A percentile compares a stretch with the other conserved stretches of the same genome.
Conservation (phyloP, 1,284 basidiomycete genomes). For the Puccinia novopanici region DNA sequence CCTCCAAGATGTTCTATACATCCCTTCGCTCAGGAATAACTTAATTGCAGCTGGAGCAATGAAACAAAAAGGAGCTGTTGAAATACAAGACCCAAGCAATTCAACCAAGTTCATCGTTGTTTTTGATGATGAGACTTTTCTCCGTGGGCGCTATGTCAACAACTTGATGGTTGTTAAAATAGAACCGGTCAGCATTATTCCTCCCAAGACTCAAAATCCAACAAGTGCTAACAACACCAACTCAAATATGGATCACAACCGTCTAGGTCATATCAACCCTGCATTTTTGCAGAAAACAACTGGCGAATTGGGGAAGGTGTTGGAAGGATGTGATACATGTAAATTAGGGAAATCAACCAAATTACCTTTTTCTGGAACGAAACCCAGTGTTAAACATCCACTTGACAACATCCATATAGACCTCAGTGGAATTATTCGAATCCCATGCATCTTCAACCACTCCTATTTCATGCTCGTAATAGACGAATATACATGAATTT, state of each 20-base stretch:
- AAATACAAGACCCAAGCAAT: background rate
- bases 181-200: conserved; percentile 12
- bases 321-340: background rate
- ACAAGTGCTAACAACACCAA: background rate
- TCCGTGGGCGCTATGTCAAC: background rate
- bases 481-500: background rate
- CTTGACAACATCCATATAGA: no score
- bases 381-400: background rate
- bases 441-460: no score
- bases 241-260: conserved; percentile 20
- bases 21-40: background rate
- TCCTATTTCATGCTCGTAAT: conserved; percentile 5
- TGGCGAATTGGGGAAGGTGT: background rate
- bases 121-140: background rate
- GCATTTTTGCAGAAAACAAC: background rate
- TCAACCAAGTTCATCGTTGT: background rate
- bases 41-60: background rate
- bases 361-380: background rate
- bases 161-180: background rate
- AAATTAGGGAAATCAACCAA: background rate
- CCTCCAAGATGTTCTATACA: background rate
- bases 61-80: background rate
- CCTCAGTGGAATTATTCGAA: no score
- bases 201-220: background rate
- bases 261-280: conserved; percentile 4